Evolutionary conservation across 176 grass and related monocot species (phyloP).

Genomic region (Oryza brachyantha): DNA sequence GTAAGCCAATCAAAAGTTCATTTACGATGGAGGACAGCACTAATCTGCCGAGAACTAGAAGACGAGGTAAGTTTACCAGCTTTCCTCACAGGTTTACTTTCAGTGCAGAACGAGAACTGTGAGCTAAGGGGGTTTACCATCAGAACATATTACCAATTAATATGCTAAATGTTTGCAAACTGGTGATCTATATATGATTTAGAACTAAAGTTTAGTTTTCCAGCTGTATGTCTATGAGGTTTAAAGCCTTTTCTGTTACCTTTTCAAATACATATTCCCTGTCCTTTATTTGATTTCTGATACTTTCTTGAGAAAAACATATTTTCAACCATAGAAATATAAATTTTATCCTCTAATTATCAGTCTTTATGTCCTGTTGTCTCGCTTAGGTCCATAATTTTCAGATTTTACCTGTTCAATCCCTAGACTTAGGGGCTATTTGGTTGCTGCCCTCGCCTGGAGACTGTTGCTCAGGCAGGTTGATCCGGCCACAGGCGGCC

Average conservation of each 20-base stretch:
- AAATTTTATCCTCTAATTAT: not conserved
- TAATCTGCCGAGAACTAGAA: conserved; percentile 94
- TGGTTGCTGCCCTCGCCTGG: too few relatives aligned
- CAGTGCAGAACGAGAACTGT: not conserved
- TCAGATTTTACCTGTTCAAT: not conserved
- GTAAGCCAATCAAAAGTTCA: conserved; percentile 99
- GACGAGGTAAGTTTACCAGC: conserved; percentile 63
- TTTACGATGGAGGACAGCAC: conserved; percentile 93
- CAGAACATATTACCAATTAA: not conserved
- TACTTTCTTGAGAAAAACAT: not conserved
- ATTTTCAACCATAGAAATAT: not conserved
- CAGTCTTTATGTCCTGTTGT: not conserved
- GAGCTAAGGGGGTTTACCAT: not conserved
- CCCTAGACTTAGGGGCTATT: too few relatives aligned
- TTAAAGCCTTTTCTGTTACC: not conserved
- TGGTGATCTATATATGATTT: not conserved
- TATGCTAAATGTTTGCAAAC: not conserved
- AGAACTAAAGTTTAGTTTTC: conserved; percentile 5
- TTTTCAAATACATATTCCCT: conserved; percentile 4
- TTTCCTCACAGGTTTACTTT: not conserved
- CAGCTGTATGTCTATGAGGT: not conserved
- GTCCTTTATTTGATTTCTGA: conserved; percentile 18
- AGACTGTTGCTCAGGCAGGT: too few relatives aligned
- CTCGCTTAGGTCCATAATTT: not conserved
- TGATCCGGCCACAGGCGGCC: too few relatives aligned